phyloP scores from a whole-genome alignment of 1,284 basidiomycete species.

The Cyathus olla region DNA sequence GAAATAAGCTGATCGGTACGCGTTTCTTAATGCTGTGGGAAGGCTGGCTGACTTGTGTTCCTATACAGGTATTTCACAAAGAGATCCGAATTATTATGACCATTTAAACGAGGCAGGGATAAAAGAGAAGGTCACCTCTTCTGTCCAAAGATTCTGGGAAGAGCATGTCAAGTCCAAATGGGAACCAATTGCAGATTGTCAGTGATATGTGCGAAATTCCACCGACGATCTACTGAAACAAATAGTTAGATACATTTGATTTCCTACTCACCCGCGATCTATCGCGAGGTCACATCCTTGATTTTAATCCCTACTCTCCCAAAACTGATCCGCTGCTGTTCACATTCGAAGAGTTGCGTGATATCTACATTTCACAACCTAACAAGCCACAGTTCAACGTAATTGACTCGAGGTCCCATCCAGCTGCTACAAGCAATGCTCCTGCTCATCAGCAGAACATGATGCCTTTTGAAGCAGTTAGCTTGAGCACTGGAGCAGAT shows the following conservation, averaged over 20 bases:
- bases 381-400: conserved; percentile 66
- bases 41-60: no score
- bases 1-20: conserved; percentile 77
- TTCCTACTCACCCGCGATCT: conserved; percentile 88
- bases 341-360: conserved; percentile 82
- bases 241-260: conserved; percentile 82
- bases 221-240: neutral
- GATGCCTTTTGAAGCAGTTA: conserved; percentile 90
- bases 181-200: conserved; percentile 70
- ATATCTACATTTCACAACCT: conserved; percentile 35
- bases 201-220: conserved; percentile 3
- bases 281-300: conserved; percentile 81
- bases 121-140: conserved; percentile 62
- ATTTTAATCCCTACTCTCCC: conserved; percentile 91
- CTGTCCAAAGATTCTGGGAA: conserved; percentile 77
- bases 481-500: conserved; percentile 79
- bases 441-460: conserved; percentile 91
- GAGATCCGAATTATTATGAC: conserved; percentile 93
- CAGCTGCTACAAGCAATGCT: conserved; percentile 70
- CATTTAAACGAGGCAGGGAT: conserved; percentile 79
- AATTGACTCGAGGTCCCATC: conserved; percentile 81
- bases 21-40: conserved; percentile 7
- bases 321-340: conserved; percentile 92
- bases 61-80: conserved; percentile 88
- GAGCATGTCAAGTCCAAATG: conserved; percentile 71